Evolutionary conservation across 768 basidiomycete species (phyloP), one percentile per base, ranked within the genome.

Genomic region (Lactarius quietus): DNA sequence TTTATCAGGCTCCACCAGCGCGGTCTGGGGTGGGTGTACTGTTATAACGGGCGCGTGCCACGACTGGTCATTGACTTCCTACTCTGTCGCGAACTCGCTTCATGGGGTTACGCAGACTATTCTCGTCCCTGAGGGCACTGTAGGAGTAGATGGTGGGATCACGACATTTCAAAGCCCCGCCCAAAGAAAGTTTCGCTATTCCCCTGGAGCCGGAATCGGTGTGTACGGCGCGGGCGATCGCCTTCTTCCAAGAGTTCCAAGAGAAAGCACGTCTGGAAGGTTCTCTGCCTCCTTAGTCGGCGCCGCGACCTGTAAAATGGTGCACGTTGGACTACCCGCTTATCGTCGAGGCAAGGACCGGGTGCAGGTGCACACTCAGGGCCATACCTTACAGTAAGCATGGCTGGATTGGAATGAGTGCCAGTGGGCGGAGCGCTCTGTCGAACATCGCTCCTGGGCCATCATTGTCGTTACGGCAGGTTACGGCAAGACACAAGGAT

Each of bases 301-400:
- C 26, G 26, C 51, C 20, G 12, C 38, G 15, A 15, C 38, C 29
- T 29, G 31, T 33, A 20, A 15, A 35, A 56, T n/a, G 33, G n/a
- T 12, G 29, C 36, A 29, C 41, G 18, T 20, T 20, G 2, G 33
- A n/a, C 20, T 36, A 60, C 39, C 26, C 39, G 20, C 17, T 15
- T 62, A 61, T 61, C 55, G 36, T 43, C 36, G 55, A 56, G 28
- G 38, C 35, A 23, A 53, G 45, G 63, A 35, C 41, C 52, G 57
- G 28, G 20, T 52, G 29, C 28, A 33, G 18, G 20, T 45, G 43
- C 23, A 45, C 45, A 23, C 10, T 18, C 8, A 41, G 43, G 43
- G 43, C 8, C 20, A n/a, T 10, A 43, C 20, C 41, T 5, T 12
- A 48, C n/a, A n/a, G 8, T 33, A 26, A 48, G 2, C 45, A 14